Evolutionary conservation across 2,329 filamentous ascomycete species (phyloP).

Genomic region (Annulohypoxylon truncatum): DNA sequence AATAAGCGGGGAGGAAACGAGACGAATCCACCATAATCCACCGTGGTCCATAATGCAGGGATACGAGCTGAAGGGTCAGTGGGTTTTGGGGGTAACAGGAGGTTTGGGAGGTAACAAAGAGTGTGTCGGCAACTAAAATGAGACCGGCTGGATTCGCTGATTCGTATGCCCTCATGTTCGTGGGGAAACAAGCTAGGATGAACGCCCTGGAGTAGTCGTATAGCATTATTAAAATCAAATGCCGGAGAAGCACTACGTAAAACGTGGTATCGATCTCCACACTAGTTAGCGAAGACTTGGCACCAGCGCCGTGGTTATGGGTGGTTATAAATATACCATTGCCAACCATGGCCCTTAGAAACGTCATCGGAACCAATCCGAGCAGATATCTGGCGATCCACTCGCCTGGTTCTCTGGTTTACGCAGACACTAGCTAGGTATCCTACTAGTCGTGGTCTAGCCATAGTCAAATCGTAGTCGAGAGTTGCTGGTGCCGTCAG

Average conservation of each 20-base stretch:
- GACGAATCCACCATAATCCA: conserved; percentile 25
- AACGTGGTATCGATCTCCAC: conserved; percentile 37
- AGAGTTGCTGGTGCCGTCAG: too few species aligned
- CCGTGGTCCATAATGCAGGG: conserved; percentile 9
- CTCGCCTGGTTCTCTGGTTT: conserved; percentile 41
- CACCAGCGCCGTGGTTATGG: conserved; percentile 39
- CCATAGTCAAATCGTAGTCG: too few species aligned
- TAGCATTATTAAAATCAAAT: conserved; percentile 32
- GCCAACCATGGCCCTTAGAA: conserved; percentile 31
- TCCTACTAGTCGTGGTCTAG: conserved; percentile 8
- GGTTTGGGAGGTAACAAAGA: conserved; percentile 19
- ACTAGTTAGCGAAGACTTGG: conserved; percentile 35
- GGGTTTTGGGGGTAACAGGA: conserved; percentile 8
- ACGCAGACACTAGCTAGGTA: conserved; percentile 13
- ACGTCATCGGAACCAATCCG: conserved; percentile 36
- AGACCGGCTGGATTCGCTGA: conserved; percentile 25
- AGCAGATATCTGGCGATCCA: conserved; percentile 30
- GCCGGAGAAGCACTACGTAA: conserved; percentile 36
- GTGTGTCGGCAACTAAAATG: conserved; percentile 42
- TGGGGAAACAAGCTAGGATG: background rate
- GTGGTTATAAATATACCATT: conserved; percentile 30
- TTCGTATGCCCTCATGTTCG: background rate
- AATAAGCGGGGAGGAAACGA: conserved; percentile 38
- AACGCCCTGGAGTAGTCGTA: conserved; percentile 29
- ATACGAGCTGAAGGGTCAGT: conserved; percentile 19